phyloP scores from a whole-genome alignment of 176 grass and related monocot species.

The Carex myosuroides region DNA sequence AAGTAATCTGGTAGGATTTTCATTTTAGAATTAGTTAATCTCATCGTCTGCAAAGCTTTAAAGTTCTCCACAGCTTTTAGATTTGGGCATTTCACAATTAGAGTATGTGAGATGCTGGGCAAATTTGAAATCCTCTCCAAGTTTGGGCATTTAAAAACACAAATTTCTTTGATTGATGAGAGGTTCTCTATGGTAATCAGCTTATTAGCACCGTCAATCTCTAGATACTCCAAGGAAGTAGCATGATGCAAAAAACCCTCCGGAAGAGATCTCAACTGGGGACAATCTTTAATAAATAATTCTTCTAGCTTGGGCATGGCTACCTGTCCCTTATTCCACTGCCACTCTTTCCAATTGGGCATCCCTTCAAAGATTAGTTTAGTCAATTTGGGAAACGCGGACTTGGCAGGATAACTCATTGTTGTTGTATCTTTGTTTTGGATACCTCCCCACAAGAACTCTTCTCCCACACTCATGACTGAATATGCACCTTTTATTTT shows the following conservation, averaged over 20 bases:
- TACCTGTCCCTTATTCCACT: neutral
- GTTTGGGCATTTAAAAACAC: too few relatives aligned
- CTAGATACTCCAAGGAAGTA: neutral
- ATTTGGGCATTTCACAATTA: too few relatives aligned
- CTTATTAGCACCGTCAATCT: neutral
- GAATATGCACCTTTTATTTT: neutral
- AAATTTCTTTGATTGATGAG: too few relatives aligned
- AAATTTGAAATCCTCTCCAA: too few relatives aligned
- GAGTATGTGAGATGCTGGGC: too few relatives aligned
- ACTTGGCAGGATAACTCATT: too few relatives aligned
- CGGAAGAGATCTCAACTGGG: neutral
- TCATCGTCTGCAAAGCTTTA: neutral
- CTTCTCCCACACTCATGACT: neutral
- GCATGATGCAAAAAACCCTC: neutral
- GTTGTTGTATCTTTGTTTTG: too few relatives aligned
- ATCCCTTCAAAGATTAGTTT: neutral
- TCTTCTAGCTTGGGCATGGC: neutral
- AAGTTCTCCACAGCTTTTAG: neutral
- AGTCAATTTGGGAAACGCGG: neutral
- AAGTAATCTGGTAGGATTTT: neutral
- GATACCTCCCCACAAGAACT: neutral
- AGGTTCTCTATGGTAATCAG: too few relatives aligned
- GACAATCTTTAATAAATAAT: neutral
- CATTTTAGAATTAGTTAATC: neutral
- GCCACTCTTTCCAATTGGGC: constrained; percentile 4